These are phyloP conservation scores for Beverwykella pulmonaria DNA, from an alignment of 495 filamentous ascomycete species.

Conservation along the genomic window DNA sequence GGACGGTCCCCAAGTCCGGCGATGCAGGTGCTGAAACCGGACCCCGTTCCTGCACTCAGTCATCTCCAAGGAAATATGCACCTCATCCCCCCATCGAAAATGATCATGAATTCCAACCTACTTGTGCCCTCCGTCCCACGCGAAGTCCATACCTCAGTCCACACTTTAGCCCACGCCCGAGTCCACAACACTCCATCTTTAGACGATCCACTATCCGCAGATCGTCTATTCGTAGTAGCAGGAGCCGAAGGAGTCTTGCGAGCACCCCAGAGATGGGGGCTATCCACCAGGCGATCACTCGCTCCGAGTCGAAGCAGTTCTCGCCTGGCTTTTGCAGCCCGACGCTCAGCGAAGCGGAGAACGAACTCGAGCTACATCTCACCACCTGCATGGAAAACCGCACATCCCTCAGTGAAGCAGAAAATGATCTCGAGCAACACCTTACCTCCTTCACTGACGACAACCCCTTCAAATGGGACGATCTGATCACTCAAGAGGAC, in stretches of 20 bases:
- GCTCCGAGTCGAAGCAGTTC: conserved; percentile 15
- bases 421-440: conserved; percentile 37
- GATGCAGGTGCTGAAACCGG: conserved; percentile 27
- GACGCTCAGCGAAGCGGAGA: conserved; percentile 46
- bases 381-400: conserved; percentile 32
- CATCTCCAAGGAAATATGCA: conserved; percentile 15
- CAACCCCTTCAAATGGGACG: conserved; percentile 37
- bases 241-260: conserved; percentile 1
- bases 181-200: background rate
- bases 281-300: conserved; percentile 25
- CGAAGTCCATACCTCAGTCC: background rate
- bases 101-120: conserved; percentile 11
- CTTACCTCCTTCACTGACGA: conserved; percentile 33
- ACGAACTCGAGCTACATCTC: conserved; percentile 38
- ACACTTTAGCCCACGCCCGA: background rate
- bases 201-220: conserved; percentile 10
- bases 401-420: conserved; percentile 25
- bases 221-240: conserved; percentile 2
- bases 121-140: conserved; percentile 14
- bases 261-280: conserved; percentile 13
- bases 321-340: conserved; percentile 35
- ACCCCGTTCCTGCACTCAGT: background rate
- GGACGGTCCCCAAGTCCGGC: conserved; percentile 8
- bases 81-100: conserved; percentile 28
- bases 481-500: conserved; percentile 6